These are phyloP conservation scores for Cyclostephanos tholiformis DNA, from an alignment of 108 stramenopile genomes.

Conservation along the genomic window DNA sequence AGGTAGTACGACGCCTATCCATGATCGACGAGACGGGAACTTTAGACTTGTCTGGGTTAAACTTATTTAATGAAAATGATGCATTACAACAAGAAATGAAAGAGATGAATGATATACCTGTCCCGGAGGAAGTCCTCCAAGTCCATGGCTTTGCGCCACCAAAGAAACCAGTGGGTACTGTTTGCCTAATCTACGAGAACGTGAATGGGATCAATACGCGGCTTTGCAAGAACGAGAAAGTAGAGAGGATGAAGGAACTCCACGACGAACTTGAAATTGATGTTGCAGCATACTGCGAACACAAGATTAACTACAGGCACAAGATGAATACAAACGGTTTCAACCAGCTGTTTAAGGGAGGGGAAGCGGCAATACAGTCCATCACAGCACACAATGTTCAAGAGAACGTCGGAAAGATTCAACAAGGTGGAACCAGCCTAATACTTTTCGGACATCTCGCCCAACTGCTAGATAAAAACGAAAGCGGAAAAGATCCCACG, in stretches of 20 bases:
- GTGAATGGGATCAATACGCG: background rate
- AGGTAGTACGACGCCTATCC: background rate
- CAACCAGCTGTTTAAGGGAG: constrained; percentile 18
- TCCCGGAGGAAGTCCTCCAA: background rate
- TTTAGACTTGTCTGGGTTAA: background rate
- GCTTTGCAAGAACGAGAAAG: background rate
- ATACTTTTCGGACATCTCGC: background rate
- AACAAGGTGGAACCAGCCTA: constrained; percentile 16
- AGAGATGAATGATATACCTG: background rate
- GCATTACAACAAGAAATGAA: background rate
- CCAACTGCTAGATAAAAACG: background rate
- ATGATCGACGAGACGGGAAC: constrained; percentile 5
- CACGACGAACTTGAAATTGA: constrained; percentile 13
- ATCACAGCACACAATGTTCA: constrained; percentile 15
- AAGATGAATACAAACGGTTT: constrained; percentile 6
- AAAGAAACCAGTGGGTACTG: background rate
- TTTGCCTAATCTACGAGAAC: constrained; percentile 5
- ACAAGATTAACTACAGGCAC: constrained; percentile 11
- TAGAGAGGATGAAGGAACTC: background rate
- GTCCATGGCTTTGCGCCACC: background rate
- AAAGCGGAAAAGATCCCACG: constrained; percentile 3
- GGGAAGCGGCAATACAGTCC: constrained; percentile 3
- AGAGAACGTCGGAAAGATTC: constrained; percentile 4
- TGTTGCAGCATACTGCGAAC: constrained; percentile 9
- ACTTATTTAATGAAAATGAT: background rate